Evolutionary conservation across 768 basidiomycete species (phyloP).

Genomic region (Psilocybe cyanescens): DNA sequence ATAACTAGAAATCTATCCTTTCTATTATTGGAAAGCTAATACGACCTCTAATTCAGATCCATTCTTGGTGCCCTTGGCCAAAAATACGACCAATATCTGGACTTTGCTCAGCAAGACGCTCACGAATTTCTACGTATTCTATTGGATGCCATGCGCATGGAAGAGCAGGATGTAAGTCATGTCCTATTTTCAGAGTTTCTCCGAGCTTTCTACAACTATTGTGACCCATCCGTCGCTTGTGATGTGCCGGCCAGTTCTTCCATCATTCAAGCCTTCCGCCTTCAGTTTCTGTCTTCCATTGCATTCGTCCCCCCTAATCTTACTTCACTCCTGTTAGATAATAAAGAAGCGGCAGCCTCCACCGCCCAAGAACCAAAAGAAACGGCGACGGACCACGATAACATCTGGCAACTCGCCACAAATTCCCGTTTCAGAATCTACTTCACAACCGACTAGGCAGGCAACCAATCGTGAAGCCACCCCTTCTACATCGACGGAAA

Average conservation of each 20-base stretch:
- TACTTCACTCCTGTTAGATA: slow-evolving; percentile 46
- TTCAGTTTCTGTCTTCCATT: neutral
- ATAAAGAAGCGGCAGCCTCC: slow-evolving; percentile 74
- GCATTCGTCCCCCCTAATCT: neutral
- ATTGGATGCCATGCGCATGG: slow-evolving; percentile 92
- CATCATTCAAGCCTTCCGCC: neutral
- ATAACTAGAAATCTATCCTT: neutral
- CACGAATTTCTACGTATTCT: slow-evolving; percentile 92
- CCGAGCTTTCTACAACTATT: slow-evolving; percentile 6
- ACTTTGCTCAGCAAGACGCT: slow-evolving; percentile 95
- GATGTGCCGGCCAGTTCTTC: neutral
- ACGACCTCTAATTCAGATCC: slow-evolving; percentile 40
- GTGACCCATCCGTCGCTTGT: neutral
- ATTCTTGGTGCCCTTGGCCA: slow-evolving; percentile 70
- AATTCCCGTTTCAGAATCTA: slow-evolving; percentile 3
- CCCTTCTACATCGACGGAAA: neutral
- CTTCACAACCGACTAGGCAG: slow-evolving; percentile 6
- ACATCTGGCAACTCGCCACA: slow-evolving; percentile 25
- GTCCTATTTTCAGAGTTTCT: slow-evolving; percentile 2
- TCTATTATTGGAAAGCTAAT: neutral
- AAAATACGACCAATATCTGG: slow-evolving; percentile 94
- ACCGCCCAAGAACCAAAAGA: slow-evolving; percentile 33
- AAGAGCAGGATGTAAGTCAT: slow-evolving; percentile 80
- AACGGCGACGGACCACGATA: slow-evolving; percentile 42
- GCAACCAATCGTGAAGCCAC: neutral